Evolutionary conservation across 2,329 filamentous ascomycete genomes (phyloP), one percentile per base, ranked within the genome.

Genomic region (Rutstroemia sp.): DNA sequence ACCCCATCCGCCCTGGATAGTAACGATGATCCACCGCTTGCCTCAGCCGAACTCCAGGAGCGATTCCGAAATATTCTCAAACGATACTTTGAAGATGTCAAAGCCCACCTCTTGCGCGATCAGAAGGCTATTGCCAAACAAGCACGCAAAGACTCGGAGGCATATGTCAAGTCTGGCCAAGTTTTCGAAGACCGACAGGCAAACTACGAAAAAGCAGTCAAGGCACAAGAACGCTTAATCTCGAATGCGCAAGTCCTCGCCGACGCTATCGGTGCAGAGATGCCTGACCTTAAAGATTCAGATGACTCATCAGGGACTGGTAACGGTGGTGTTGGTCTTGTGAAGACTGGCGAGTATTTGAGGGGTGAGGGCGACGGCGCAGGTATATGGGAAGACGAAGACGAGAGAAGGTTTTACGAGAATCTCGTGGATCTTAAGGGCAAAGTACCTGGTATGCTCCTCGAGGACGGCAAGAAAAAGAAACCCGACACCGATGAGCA

Each of bases 331-430:
- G 96, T 99, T 65, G 94, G 94, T 37, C 81, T 97, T 41, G 88
- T 97, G 64, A 97, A 96, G 73, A 88, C 92, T 10, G 90, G 90
- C 0, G 92, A 97, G 65, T 97, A 96, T 67, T 77, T 97, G 41
- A 87, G 90, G 39, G 92, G 91, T 12, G 89, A 95, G 70, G 87
- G 86, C 21, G 92, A 97, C 58, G 92, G 91, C 19, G 82, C 92
- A 23, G 94, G 94, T 0, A 97, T 99, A 61, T 99, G 94, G 94
- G 92, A 96, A 74, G 94, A 99, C 65, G 94, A 99, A 68, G 94
- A 99, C 54, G 92, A 99, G 72, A 85, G 94, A 58, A 88, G 94
- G 59, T 99, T 99, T 71, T 99, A 99, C 73, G 94, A 99, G 75
- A 97, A 96, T 62, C 73, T 99, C 10, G 88, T 95, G 12, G 94